Evolutionary conservation across 805 yeast genomes (phyloP).

Genomic region (Kodamaea laetipori): DNA sequence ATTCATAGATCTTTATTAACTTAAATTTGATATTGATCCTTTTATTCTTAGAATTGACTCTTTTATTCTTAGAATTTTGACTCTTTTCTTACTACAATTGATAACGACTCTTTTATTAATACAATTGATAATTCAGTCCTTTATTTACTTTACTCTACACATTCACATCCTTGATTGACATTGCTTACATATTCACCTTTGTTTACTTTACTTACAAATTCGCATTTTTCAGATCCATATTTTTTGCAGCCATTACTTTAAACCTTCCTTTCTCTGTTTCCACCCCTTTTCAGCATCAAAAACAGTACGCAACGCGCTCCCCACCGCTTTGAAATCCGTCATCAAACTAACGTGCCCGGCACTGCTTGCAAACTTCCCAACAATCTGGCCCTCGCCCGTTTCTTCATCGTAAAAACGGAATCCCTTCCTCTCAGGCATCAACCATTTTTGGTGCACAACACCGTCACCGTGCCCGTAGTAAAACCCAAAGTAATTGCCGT

Average conservation of each 20-base stretch:
- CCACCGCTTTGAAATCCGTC: conserved; percentile 73
- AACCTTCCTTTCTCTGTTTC: conserved; percentile 19
- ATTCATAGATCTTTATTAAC: too few species aligned
- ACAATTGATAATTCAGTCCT: neutral
- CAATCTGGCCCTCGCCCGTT: conserved; percentile 52
- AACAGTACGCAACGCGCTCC: conserved; percentile 67
- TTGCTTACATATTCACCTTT: too few species aligned
- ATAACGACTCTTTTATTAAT: neutral
- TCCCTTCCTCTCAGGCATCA: conserved; percentile 76
- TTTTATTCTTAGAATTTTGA: too few species aligned
- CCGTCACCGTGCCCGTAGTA: conserved; percentile 93
- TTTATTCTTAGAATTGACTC: too few species aligned
- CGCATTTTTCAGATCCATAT: neutral
- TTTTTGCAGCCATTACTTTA: conserved; percentile 3
- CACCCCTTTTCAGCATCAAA: conserved; percentile 55
- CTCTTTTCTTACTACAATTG: neutral
- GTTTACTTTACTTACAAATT: too few species aligned
- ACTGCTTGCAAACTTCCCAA: conserved; percentile 62
- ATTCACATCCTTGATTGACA: neutral
- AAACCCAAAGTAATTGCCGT: conserved; percentile 75
- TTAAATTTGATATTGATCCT: too few species aligned
- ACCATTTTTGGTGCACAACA: conserved; percentile 79
- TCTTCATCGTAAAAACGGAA: conserved; percentile 41
- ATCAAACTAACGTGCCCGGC: conserved; percentile 80
- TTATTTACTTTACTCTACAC: neutral